Evolutionary conservation across 768 basidiomycete species (phyloP), one percentile per base, ranked within the genome.

Genomic region (Trametes coccinea): DNA sequence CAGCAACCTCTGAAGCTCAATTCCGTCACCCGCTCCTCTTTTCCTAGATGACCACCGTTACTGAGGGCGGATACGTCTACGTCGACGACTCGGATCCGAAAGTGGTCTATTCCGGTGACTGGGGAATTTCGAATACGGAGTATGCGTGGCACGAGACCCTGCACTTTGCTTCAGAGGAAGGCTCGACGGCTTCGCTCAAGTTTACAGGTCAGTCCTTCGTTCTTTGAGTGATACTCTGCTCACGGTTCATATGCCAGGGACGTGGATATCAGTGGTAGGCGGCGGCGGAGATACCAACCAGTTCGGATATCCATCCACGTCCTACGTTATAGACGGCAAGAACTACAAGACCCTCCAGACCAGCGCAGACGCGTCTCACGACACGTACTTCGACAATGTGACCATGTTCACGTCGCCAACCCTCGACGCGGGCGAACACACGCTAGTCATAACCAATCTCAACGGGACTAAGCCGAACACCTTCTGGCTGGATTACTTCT

Each of bases 401-500:
- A 53, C 59, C 7, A 48, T 41, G 33, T 60, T 60, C 39, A 16
- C 52, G 1, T 40, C 31, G 4, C 45, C 22, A 2, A 37, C n/a
- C 5, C 52, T 60, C 37, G 14, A 9, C 30, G 27, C 29, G 5
- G 60, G 46, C 9, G 40, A 55, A 30, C 59, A 60, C 22, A 33
- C 17, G n/a, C 27, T 60, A 14, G 30, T 49, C 3, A 61, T 61
- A 29, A 61, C 60, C 8, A 61, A 61, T 30, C n/a, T 61, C 27
- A 61, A 61, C 17, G 60, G 53, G 13, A 61, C 60, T 14, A 31
- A 11, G 11, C 60, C 60, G 8, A 61, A 55, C 40, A 9, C 29
- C 8, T 55, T 48, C 47, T 55, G 53, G 60, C 53, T 61, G 4
- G 53, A 55, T n/a, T 53, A 40, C 30, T 50, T 61, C 40, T 54